Base-by-base conservation (phyloP, 345 rosid genomes). In the Ceriops tagal region DNA sequence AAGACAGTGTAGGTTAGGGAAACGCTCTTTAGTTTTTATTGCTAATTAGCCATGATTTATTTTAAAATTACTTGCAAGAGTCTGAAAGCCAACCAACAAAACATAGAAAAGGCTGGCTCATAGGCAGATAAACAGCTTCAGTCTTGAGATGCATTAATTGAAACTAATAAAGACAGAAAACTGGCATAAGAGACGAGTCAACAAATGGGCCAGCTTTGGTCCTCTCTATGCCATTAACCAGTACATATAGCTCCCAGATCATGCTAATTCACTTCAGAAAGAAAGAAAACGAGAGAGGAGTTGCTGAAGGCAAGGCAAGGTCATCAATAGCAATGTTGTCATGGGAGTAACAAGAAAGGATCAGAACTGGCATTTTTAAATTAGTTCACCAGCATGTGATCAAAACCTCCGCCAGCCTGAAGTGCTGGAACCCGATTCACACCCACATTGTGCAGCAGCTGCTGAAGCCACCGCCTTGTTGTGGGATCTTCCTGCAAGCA, bases 381-480 rank as follows among this genome's bases (percentile, higher is more conserved):
- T 80, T 73, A 85, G 80, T 81, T 89, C 71, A 87, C 82, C 73
- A 89, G 74, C 96, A 77, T 59, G 61, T 90, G 99, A 60, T 90
- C 98, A 52, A 92, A 92, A 65, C 90, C 96, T n/a, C 72, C 81
- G 11, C 95, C 92, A 51, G 87, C 81, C 75, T 79, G 92, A 70
- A 90, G 88, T 30, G 83, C 61, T 0, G 96, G 85, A 27, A 89
- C 88, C 37, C 90, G 89, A 67, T 71, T 87, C 74, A 74, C 87
- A 19, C 91, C 92, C 20, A 96, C 91, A 66, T 84, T 85, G 83
- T 81, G 84, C 74, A 96, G 96, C 85, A 96, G 70, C 79, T 92
- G 99, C 27, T 90, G 92, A 71, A 92, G 88, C 98, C 97, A 92
- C 74, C 90, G 80, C 79, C 96, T 92, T 8, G 98, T 87, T 4